These are phyloP conservation scores for Exophiala aquamarina DNA, from an alignment of 2,329 filamentous ascomycete species.

Conservation along the genomic window DNA sequence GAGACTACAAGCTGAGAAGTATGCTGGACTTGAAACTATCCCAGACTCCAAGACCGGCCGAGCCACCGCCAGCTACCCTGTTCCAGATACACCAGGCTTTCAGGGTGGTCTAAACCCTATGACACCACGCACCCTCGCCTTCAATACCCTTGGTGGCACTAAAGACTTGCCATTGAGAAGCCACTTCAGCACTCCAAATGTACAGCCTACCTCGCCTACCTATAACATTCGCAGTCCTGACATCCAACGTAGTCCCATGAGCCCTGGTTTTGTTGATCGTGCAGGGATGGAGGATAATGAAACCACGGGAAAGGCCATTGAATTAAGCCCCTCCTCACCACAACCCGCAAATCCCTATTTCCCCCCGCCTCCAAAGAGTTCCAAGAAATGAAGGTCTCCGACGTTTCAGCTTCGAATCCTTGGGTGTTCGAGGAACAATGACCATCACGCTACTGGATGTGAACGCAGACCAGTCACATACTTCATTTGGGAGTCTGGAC, in stretches of 20 bases:
- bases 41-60: slow-evolving; percentile 32
- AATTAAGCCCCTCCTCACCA: slow-evolving; percentile 16
- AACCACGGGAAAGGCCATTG: slow-evolving; percentile 14
- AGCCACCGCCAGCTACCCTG: slow-evolving; percentile 32
- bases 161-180: slow-evolving; percentile 44
- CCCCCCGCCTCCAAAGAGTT: slow-evolving; percentile 22
- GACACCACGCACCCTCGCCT: slow-evolving; percentile 44
- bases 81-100: slow-evolving; percentile 32
- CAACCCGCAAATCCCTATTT: slow-evolving; percentile 23
- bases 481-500: too few relatives aligned
- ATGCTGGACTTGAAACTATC: slow-evolving; percentile 32
- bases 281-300: slow-evolving; percentile 23
- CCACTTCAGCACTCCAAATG: slow-evolving; percentile 30
- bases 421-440: too few relatives aligned
- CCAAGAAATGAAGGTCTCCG: slow-evolving; percentile 16
- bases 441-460: too few relatives aligned
- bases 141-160: slow-evolving; percentile 40
- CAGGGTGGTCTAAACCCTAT: slow-evolving; percentile 32
- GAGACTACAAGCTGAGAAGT: slow-evolving; percentile 39
- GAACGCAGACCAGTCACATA: too few relatives aligned
- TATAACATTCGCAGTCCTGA: slow-evolving; percentile 25
- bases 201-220: slow-evolving; percentile 21
- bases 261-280: slow-evolving; percentile 25
- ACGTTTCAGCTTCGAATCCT: too few relatives aligned
- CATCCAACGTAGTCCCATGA: slow-evolving; percentile 25